Evolutionary conservation across 805 yeast genomes (phyloP), one percentile per base, ranked within the genome.

Genomic region (Ogataea salicorniae): DNA sequence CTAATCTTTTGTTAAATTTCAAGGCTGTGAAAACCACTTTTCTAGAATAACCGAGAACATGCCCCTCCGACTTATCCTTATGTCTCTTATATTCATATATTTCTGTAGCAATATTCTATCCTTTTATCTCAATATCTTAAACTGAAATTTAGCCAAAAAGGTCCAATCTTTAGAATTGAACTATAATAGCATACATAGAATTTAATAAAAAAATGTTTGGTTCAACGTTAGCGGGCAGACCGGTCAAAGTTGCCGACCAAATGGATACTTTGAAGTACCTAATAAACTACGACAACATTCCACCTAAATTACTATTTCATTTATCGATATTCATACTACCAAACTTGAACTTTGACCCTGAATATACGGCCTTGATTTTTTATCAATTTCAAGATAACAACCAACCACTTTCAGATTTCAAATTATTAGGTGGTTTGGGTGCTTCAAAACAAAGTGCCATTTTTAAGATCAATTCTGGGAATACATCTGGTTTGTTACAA

Each of bases 301-400:
- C 84, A 7, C 76, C 61, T 5, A 60, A 58, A 16, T 51, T 74
- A 41, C 74, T 85, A 39, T 84, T 90, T 40, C 95, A 89, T 62
- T 74, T 94, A 37, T 86, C 96, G 0, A 71, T 94, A 4, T 94
- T 94, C 63, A 69, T 91, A 42, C 74, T 94, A 1, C 99, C 99
- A 0, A 87, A 88, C 52, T 78, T 86, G 4, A 81, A 78, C 37
- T 71, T 79, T 44, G 96, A 91, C 46, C 77, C 79, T 1, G 77
- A 77, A 41, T 84, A 73, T 56, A 81, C 92, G 1, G 98, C 97
- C 0, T 74, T 92, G 38, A 87, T 94, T 2, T 94, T 85, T 65
- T 92, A 89, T 67, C 96, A 92, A 62, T 68, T 91, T 45, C 90
- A 91, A 14, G 68, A 74, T 43, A 75, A 72, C n/a, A 49, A 66